Evolutionary conservation across 331 rosid species (phyloP).

Genomic region (Rosa hybrid): DNA sequence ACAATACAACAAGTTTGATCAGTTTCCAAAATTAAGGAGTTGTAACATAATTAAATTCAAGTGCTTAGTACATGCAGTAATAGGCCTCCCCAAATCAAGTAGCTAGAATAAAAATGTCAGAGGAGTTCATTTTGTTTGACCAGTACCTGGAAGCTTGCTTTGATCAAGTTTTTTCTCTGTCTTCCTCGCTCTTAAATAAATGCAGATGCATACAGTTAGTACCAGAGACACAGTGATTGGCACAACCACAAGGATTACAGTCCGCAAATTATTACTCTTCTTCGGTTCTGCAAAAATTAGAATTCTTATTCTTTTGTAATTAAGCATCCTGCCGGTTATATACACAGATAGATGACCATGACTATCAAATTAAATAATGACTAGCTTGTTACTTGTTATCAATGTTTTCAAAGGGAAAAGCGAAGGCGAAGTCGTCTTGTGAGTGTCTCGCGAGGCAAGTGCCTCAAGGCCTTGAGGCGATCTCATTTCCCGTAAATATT

Average conservation of each 20-base stretch:
- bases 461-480: no score
- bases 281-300: constrained; percentile 26
- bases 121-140: neutral
- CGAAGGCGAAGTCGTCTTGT: no score
- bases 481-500: no score
- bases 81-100: neutral
- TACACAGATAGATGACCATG: no score
- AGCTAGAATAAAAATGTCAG: neutral
- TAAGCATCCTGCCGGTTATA: no score
- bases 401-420: no score
- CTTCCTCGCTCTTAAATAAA: constrained; percentile 26
- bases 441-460: no score
- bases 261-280: neutral
- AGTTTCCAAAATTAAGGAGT: neutral
- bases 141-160: constrained; percentile 17
- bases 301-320: neutral
- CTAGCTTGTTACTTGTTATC: no score
- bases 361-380: no score
- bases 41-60: neutral
- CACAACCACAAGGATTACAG: constrained; percentile 15
- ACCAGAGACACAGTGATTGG: constrained; percentile 15
- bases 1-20: neutral
- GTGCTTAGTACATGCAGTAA: neutral
- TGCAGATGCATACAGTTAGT: constrained; percentile 26
- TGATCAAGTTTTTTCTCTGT: constrained; percentile 8